These are phyloP conservation scores for Mycena capillaripes DNA, from an alignment of 768 basidiomycete species.

Conservation along the genomic window DNA sequence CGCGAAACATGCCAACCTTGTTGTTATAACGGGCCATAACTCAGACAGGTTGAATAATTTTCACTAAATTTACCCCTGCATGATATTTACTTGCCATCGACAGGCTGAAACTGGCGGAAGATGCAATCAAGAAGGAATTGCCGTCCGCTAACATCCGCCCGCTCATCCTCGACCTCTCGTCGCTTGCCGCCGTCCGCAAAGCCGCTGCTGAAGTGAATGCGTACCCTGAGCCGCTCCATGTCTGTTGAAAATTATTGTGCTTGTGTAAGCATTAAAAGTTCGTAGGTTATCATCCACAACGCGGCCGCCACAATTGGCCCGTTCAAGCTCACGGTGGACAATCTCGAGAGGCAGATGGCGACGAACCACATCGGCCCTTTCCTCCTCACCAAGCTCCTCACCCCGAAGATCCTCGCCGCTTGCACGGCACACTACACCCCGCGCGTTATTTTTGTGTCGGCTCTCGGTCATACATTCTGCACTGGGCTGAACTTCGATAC, in stretches of 20 bases:
- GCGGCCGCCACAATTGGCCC: conserved; percentile 9
- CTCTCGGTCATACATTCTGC: not conserved
- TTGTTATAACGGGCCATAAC: not conserved
- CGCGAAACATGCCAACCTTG: conserved; percentile 2
- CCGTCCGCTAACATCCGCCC: not conserved
- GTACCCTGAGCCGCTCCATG: conserved; percentile 13
- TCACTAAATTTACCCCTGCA: too few species aligned
- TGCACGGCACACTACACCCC: conserved; percentile 1
- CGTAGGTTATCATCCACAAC: conserved; percentile 20
- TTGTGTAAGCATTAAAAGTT: too few species aligned
- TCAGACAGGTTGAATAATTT: too few species aligned
- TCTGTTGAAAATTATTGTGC: too few species aligned
- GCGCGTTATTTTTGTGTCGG: conserved; percentile 14
- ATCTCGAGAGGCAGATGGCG: conserved; percentile 16
- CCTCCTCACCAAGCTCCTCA: conserved; percentile 14
- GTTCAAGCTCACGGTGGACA: conserved; percentile 19
- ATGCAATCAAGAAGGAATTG: not conserved
- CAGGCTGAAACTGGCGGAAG: conserved; percentile 15
- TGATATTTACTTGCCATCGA: too few species aligned
- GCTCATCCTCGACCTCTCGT: conserved; percentile 18
- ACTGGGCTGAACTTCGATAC: conserved; percentile 11
- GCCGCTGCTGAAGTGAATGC: conserved; percentile 9
- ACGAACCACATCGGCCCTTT: conserved; percentile 10
- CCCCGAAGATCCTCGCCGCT: not conserved
- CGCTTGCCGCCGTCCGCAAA: not conserved